Percentiles rank a stretch among this genome's conserved stretches.
phyloP scores from a whole-genome alignment of 768 basidiomycete genomes.

The Psilocybe tampanensis region DNA sequence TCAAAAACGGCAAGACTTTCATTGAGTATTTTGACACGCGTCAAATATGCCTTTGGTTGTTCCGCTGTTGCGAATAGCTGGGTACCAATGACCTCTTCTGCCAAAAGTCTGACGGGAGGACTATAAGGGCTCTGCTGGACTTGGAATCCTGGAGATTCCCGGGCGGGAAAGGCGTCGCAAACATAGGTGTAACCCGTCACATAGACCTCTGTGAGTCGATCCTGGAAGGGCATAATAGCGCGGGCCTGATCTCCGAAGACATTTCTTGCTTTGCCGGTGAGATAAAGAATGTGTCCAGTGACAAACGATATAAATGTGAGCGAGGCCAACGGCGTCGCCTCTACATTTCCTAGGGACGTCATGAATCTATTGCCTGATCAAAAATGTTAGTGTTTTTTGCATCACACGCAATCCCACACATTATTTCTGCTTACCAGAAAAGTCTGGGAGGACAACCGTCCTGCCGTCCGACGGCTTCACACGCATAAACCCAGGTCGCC shows the following conservation, averaged over 20 bases:
- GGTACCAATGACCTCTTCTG: conserved; percentile 41
- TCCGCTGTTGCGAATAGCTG: conserved; percentile 30
- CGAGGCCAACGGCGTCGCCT: conserved; percentile 55
- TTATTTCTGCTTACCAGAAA: conserved; percentile 44
- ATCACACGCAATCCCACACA: background rate
- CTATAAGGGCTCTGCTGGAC: conserved; percentile 52
- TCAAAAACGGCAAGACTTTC: conserved; percentile 56
- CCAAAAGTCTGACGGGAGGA: conserved; percentile 55
- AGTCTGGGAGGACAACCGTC: conserved; percentile 62
- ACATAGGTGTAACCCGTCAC: conserved; percentile 58
- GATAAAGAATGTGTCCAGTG: conserved; percentile 59
- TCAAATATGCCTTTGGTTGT: conserved; percentile 35
- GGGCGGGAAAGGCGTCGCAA: conserved; percentile 53
- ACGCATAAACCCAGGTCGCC: conserved; percentile 62
- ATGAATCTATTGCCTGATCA: conserved; percentile 58
- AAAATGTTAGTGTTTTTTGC: background rate
- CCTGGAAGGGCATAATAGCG: conserved; percentile 56
- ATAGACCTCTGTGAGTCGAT: conserved; percentile 47
- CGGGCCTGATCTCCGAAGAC: conserved; percentile 50
- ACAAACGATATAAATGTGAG: conserved; percentile 58
- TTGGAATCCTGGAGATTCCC: conserved; percentile 34
- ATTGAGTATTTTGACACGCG: conserved; percentile 44
- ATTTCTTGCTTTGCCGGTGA: conserved; percentile 59
- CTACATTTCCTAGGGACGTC: conserved; percentile 66
- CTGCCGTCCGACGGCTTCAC: conserved; percentile 56